phyloP scores from a whole-genome alignment of 208 protist species.

The Trypanosoma congolense region DNA sequence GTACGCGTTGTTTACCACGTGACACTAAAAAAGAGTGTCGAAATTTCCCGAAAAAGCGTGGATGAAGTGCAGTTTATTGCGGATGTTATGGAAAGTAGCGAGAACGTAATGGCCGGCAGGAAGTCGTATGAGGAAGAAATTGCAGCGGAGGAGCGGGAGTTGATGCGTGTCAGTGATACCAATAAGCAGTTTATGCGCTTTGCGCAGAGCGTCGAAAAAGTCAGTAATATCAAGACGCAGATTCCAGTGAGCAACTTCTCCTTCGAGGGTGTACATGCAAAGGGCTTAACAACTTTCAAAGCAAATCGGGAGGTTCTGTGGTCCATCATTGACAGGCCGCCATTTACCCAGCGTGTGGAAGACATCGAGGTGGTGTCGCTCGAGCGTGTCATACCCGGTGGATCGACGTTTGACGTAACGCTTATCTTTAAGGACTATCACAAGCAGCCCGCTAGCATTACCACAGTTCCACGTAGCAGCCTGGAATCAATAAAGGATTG shows the following conservation, averaged over 20 bases:
- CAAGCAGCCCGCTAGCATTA: constrained; percentile 61
- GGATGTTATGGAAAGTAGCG: constrained; percentile 93
- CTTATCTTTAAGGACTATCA: constrained; percentile 97
- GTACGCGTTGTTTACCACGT: constrained; percentile 95
- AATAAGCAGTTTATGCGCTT: constrained; percentile 87
- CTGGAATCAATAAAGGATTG: constrained; percentile 79
- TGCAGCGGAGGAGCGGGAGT: constrained; percentile 66
- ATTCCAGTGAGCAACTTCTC: constrained; percentile 76
- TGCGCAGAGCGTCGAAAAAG: constrained; percentile 59
- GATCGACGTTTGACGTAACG: constrained; percentile 95
- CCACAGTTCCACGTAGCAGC: constrained; percentile 39
- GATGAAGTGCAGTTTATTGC: constrained; percentile 95
- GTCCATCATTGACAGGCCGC: constrained; percentile 83
- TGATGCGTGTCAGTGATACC: constrained; percentile 58
- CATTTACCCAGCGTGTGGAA: constrained; percentile 91
- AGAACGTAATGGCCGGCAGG: constrained; percentile 46
- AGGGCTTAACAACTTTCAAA: constrained; percentile 70
- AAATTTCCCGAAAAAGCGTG: constrained; percentile 94
- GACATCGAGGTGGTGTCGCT: constrained; percentile 94
- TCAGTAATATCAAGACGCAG: constrained; percentile 69
- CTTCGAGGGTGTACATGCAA: constrained; percentile 79
- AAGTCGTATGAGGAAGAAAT: constrained; percentile 76
- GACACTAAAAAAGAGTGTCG: constrained; percentile 94
- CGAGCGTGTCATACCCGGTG: constrained; percentile 87
- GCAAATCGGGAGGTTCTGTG: constrained; percentile 78